These are phyloP conservation scores for Avena insularis DNA, from an alignment of 176 grass and related monocot species.

Conservation along the genomic window DNA sequence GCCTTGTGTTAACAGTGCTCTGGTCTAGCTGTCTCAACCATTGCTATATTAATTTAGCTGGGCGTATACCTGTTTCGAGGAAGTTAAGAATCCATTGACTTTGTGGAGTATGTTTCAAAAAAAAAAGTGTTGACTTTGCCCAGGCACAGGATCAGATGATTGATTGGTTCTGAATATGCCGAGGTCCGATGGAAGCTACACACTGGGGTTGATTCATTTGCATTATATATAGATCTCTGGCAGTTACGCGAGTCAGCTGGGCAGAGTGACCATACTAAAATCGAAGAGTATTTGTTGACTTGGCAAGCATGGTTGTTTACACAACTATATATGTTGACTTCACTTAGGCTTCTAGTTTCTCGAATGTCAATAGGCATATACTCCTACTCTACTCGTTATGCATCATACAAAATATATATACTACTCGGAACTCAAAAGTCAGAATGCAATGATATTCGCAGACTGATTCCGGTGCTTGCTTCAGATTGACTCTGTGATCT, in stretches of 20 bases:
- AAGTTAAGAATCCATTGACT: neutral
- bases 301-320: slow-evolving; percentile 42
- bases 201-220: slow-evolving; percentile 21
- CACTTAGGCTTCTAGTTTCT: slow-evolving; percentile 21
- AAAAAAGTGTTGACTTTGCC: neutral
- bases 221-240: neutral
- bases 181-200: slow-evolving; percentile 12
- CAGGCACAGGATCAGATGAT: neutral
- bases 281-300: slow-evolving; percentile 25
- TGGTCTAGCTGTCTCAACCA: no score
- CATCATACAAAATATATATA: slow-evolving; percentile 24
- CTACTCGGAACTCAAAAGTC: slow-evolving; percentile 40
- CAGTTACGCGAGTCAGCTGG: neutral
- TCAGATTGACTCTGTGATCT: slow-evolving; percentile 22
- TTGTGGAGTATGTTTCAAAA: neutral
- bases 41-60: no score
- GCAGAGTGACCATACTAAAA: slow-evolving; percentile 1
- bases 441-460: slow-evolving; percentile 21
- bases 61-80: no score
- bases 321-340: slow-evolving; percentile 11
- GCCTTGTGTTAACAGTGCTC: no score
- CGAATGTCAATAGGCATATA: slow-evolving; percentile 18
- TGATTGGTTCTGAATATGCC: neutral
- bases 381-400: neutral
- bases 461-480: neutral